These are phyloP conservation scores for Entrophospora sp. DNA, from an alignment of 192 early-diverging fungal species.

Conservation along the genomic window DNA sequence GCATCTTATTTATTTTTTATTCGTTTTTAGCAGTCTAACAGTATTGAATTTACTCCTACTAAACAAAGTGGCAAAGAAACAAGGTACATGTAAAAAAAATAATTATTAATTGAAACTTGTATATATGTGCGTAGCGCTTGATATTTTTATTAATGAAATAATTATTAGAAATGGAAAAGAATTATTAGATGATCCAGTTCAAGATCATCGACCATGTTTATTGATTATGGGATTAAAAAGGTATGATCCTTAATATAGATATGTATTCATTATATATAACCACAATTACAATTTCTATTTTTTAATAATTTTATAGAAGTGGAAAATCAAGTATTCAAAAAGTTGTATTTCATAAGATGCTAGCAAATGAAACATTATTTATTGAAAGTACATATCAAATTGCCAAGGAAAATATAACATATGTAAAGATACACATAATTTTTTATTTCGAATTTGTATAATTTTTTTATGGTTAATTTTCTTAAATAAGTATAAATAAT, in stretches of 20 bases:
- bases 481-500: not conserved
- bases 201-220: constrained; percentile 29
- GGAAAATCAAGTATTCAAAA: constrained; percentile 80
- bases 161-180: not conserved
- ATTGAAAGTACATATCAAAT: constrained; percentile 71
- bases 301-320: constrained; percentile 39
- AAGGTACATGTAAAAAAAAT: not conserved
- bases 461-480: not conserved
- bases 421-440: constrained; percentile 25
- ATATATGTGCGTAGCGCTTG: not conserved
- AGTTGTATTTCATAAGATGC: constrained; percentile 84
- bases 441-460: not conserved
- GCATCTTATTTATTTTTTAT: too few relatives aligned
- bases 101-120: not conserved
- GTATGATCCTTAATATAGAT: constrained; percentile 15
- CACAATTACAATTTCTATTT: not conserved
- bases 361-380: constrained; percentile 78
- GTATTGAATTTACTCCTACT: too few relatives aligned
- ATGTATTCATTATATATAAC: not conserved
- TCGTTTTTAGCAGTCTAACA: too few relatives aligned
- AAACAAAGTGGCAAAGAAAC: too few relatives aligned
- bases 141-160: not conserved
- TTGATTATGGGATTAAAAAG: constrained; percentile 40
- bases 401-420: constrained; percentile 59
- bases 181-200: constrained; percentile 7